These are phyloP conservation scores for Kwoniella sp. DNA, from an alignment of 768 basidiomycete genomes.

Conservation along the genomic window DNA sequence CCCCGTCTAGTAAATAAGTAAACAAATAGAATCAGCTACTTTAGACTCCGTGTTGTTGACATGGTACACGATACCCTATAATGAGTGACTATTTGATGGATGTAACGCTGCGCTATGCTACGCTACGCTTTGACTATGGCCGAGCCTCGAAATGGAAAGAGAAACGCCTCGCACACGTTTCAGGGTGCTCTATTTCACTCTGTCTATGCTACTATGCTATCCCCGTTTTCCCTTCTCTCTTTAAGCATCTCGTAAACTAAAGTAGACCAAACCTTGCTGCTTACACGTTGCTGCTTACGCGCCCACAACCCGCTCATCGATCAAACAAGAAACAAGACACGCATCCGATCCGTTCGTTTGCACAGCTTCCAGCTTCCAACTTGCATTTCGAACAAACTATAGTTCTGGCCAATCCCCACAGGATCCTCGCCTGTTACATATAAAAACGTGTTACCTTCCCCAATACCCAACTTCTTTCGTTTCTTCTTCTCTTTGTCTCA, in stretches of 20 bases:
- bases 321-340: too few species aligned
- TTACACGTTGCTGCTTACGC: too few species aligned
- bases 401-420: not conserved
- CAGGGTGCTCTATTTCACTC: not conserved
- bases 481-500: constrained; percentile 14
- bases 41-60: constrained; percentile 3
- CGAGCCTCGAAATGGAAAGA: not conserved
- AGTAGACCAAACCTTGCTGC: not conserved
- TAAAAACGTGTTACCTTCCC: not conserved
- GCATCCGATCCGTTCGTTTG: too few species aligned
- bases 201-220: not conserved
- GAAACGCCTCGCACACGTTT: constrained; percentile 1
- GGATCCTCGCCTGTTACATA: not conserved
- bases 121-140: not conserved
- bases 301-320: too few species aligned
- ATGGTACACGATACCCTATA: too few species aligned
- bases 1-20: not conserved
- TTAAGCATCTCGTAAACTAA: too few species aligned
- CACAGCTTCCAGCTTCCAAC: not conserved
- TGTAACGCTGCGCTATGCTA: too few species aligned
- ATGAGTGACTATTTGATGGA: too few species aligned
- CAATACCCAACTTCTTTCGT: constrained; percentile 1
- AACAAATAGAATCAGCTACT: too few species aligned
- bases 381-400: not conserved
- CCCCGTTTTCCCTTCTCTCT: not conserved